Evolutionary conservation across 2,329 filamentous ascomycete species (phyloP), one percentile per base, ranked within the genome.

Genomic region (Alternaria burnsii): DNA sequence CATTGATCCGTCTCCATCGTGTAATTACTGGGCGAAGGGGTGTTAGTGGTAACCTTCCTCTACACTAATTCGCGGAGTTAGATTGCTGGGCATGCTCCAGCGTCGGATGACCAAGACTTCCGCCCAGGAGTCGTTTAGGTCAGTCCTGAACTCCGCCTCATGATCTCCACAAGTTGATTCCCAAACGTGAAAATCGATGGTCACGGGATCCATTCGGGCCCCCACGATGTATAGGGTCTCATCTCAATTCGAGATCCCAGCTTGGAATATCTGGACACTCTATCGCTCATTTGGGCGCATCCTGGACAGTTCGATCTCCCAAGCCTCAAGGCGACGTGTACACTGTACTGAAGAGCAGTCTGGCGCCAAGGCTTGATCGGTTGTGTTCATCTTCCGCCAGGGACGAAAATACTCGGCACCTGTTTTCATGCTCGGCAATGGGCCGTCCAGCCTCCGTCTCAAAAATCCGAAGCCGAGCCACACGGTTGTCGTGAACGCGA

Each of bases 341-440:
- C 36, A 51, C 50, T 36, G 43, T 32, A 55, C 55, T 52, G 26
- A 47, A 14, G 38, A 46, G 44, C 48, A 58, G 34, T 48, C 32
- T 32, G 30, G 20, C 55, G 58, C 59, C 55, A 52, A 65, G 56
- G 40, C 24, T 62, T 55, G 53, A 46, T 26, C 40, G 42, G 20
- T 22, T 38, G 38, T 55, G 44, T 53, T 14, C 18, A 14, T 43
- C 26, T 18, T 42, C 46, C 52, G 41, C 42, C 24, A 52, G 51
- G 68, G 70, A 71, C 68, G 61, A 68, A 71, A 63, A 56, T 50
- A 38, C 34, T 58, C 69, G 65, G 69, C 52, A 55, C 52, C 52
- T 55, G 43, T 44, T 30, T 59, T 58, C 55, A 52, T 36, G 52
- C 58, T 72, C 71, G 68, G 70, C 52, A 62, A 46, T 66, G 61